A percentile compares a stretch with the other conserved stretches of the same genome.
Conservation (phyloP, 2,329 filamentous ascomycete species). For the Cordyceps fumosorosea region DNA sequence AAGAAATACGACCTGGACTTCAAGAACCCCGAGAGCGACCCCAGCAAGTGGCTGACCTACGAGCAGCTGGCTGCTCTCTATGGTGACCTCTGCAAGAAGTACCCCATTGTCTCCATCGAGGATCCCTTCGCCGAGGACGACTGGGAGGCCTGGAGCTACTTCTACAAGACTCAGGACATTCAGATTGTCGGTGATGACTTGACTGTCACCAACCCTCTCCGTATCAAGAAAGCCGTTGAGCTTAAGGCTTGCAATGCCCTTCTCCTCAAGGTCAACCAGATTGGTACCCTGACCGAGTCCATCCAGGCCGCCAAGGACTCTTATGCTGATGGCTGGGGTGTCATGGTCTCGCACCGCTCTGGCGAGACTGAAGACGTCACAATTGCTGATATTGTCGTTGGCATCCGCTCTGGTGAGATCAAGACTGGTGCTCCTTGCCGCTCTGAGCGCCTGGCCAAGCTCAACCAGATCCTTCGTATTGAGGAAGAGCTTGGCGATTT, state of each 20-base stretch:
- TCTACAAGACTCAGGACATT: slow-evolving; percentile 98
- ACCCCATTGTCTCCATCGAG: slow-evolving; percentile 98
- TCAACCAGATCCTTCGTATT: slow-evolving; percentile 99
- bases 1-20: slow-evolving; percentile 99
- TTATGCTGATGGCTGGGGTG: slow-evolving; percentile 90
- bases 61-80: slow-evolving; percentile 93
- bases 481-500: slow-evolving; percentile 96
- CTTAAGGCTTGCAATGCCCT: slow-evolving; percentile 98
- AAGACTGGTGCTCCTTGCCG: slow-evolving; percentile 96
- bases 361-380: slow-evolving; percentile 99
- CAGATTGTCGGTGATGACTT: slow-evolving; percentile 98
- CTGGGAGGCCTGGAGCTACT: slow-evolving; percentile 99
- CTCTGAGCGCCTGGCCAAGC: slow-evolving; percentile 97
- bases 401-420: slow-evolving; percentile 95
- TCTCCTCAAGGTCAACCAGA: slow-evolving; percentile 99
- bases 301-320: slow-evolving; percentile 99
- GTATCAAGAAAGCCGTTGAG: slow-evolving; percentile 99
- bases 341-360: slow-evolving; percentile 99
- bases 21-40: slow-evolving; percentile 98
- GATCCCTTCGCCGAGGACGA: slow-evolving; percentile 99
- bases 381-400: slow-evolving; percentile 95
- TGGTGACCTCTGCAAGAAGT: slow-evolving; percentile 81
- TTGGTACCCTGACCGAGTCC: slow-evolving; percentile 96
- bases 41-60: slow-evolving; percentile 96
- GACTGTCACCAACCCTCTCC: slow-evolving; percentile 97